Percentiles rank a stretch among this genome's conserved stretches.
phyloP scores from a whole-genome alignment of 1,284 basidiomycete species.

The Trametes pubescens region DNA sequence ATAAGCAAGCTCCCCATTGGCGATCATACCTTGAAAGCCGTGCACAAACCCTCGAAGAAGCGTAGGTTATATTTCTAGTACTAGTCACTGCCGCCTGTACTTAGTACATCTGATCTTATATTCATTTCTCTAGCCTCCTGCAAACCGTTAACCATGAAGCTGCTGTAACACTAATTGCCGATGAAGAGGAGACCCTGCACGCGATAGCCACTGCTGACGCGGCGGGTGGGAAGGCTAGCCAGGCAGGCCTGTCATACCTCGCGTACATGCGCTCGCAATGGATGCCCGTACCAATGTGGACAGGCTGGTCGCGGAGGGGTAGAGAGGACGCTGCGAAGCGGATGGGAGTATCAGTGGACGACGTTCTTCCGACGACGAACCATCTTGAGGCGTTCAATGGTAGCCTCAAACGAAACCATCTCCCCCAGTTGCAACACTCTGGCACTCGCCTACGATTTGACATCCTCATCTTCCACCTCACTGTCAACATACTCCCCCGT shows the following conservation, averaged over 20 bases:
- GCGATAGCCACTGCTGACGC: background rate
- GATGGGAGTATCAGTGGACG: conserved; percentile 37
- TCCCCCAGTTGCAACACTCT: conserved; percentile 39
- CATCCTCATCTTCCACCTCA: conserved; percentile 21
- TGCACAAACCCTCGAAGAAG: conserved; percentile 9
- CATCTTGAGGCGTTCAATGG: conserved; percentile 52
- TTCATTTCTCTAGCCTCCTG: background rate
- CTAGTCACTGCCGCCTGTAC: too few relatives aligned
- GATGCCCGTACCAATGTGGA: conserved; percentile 37
- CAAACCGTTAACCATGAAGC: background rate
- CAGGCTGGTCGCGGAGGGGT: conserved; percentile 43
- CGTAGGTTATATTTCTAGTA: conserved; percentile 18
- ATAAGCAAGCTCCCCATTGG: background rate
- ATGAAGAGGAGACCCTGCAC: background rate
- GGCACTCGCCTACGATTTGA: conserved; percentile 43
- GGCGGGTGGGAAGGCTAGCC: background rate
- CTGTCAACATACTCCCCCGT: background rate
- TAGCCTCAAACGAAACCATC: conserved; percentile 44
- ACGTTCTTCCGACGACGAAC: conserved; percentile 48
- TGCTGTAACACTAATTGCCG: background rate
- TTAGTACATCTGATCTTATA: too few relatives aligned
- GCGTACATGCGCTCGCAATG: conserved; percentile 33
- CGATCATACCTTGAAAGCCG: background rate
- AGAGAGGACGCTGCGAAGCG: conserved; percentile 35
- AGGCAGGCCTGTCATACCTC: conserved; percentile 12